phyloP scores from a whole-genome alignment of 2,329 filamentous ascomycete genomes.

The Aspergillus versicolor region DNA sequence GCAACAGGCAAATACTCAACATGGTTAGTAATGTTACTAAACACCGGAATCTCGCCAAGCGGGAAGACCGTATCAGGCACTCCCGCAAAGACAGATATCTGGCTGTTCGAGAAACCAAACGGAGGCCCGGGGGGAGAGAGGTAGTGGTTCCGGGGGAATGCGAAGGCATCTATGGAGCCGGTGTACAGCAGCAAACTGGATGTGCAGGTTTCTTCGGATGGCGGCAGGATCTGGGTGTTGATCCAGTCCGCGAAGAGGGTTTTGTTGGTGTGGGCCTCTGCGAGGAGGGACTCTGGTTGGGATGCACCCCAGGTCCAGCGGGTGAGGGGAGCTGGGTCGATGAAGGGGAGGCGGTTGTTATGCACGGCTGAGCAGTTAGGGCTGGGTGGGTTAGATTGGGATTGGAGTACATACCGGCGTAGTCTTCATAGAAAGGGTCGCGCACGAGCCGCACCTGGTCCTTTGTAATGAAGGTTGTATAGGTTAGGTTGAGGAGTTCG shows the following conservation, averaged over 20 bases:
- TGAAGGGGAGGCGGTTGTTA: slow-evolving; percentile 48
- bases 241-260: slow-evolving; percentile 49
- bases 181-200: slow-evolving; percentile 48
- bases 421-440: slow-evolving; percentile 52
- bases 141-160: slow-evolving; percentile 47
- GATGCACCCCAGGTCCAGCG: slow-evolving; percentile 51
- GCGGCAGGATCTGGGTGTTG: slow-evolving; percentile 21
- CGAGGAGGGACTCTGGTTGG: slow-evolving; percentile 37
- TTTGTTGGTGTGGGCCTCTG: slow-evolving; percentile 51
- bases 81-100: slow-evolving; percentile 33
- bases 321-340: slow-evolving; percentile 50
- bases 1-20: slow-evolving; percentile 57
- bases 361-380: slow-evolving; percentile 26
- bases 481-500: slow-evolving; percentile 24
- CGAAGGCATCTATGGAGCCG: slow-evolving; percentile 39
- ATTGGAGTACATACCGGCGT: slow-evolving; percentile 31
- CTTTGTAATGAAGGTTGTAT: slow-evolving; percentile 26
- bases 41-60: background rate
- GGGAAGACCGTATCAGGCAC: slow-evolving; percentile 34
- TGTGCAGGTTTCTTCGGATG: slow-evolving; percentile 1
- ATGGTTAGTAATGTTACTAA: slow-evolving; percentile 37
- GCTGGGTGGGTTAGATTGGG: accelerated
- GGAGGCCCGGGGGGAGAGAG: slow-evolving; percentile 33
- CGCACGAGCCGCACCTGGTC: slow-evolving; percentile 49
- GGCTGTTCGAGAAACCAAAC: slow-evolving; percentile 44